Evolutionary conservation across 352 stramenopile species (phyloP).

Genomic region (Thraustochytrium sp.): DNA sequence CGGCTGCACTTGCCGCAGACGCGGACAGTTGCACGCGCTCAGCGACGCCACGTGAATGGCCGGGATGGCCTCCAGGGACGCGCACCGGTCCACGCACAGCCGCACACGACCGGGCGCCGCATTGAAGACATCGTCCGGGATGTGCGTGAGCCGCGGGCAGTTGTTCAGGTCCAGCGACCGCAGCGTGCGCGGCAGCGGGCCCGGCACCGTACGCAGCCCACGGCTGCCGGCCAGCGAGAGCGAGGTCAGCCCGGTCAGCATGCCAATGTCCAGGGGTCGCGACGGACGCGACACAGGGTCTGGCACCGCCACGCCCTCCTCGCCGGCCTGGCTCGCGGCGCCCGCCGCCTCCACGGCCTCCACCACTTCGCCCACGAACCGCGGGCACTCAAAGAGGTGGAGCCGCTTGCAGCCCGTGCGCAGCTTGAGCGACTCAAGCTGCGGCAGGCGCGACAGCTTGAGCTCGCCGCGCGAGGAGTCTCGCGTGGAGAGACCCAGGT

Average conservation of each 20-base stretch:
- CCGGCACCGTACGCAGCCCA: not conserved
- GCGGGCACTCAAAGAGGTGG: not conserved
- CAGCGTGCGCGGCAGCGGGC: not conserved
- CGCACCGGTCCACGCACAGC: not conserved
- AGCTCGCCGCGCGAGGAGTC: not conserved
- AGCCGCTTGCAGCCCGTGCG: not conserved
- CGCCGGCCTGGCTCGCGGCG: not conserved
- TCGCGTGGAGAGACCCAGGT: not conserved
- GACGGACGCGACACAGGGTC: too few relatives aligned
- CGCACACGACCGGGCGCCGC: not conserved
- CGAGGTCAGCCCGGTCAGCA: not conserved
- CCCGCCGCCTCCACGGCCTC: too few relatives aligned
- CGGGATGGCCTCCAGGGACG: not conserved
- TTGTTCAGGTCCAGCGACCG: not conserved
- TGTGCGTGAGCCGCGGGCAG: not conserved
- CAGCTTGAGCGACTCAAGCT: not conserved
- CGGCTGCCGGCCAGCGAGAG: not conserved
- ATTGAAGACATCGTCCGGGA: slow-evolving; percentile 10
- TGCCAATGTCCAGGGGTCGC: not conserved
- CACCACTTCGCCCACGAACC: slow-evolving; percentile 2
- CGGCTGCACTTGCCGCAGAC: not conserved
- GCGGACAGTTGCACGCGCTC: not conserved
- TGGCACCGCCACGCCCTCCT: not conserved
- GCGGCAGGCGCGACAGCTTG: not conserved
- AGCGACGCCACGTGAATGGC: not conserved